Percentiles rank a stretch among this genome's conserved stretches.
Evolutionary conservation across 176 grass and related monocot genomes (phyloP).

Genomic region (Hordeum vulgare): DNA sequence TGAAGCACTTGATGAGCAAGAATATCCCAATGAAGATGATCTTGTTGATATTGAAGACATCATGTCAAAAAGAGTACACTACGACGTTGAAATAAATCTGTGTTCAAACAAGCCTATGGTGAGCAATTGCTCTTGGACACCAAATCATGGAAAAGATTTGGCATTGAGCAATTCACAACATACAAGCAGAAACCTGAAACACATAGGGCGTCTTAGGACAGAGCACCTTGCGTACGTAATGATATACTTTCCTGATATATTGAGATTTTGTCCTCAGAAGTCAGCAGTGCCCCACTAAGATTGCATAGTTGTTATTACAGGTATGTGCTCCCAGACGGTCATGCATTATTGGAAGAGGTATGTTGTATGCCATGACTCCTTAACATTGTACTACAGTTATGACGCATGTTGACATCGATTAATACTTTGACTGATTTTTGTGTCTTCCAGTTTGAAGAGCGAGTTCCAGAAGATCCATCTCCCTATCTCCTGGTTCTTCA

Average conservation of each 20-base stretch:
- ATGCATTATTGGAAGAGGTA: conserved; percentile 57
- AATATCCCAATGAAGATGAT: conserved; percentile 17
- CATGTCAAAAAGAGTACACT: conserved; percentile 9
- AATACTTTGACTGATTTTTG: not conserved
- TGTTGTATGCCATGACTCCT: conserved; percentile 16
- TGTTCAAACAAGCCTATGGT: conserved; percentile 24
- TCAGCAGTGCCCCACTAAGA: conserved; percentile 11
- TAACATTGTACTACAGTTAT: not conserved
- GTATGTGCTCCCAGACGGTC: conserved; percentile 70
- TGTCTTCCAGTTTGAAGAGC: conserved; percentile 41
- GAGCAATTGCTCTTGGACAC: conserved; percentile 27
- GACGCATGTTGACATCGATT: not conserved
- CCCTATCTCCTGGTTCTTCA: conserved; percentile 65
- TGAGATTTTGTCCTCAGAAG: conserved; percentile 9
- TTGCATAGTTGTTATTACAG: conserved; percentile 39
- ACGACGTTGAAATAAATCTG: conserved; percentile 38
- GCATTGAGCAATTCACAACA: not conserved
- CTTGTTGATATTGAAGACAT: conserved; percentile 42
- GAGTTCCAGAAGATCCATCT: conserved; percentile 55
- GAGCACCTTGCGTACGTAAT: conserved; percentile 39
- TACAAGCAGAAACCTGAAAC: conserved; percentile 25
- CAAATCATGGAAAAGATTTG: conserved; percentile 36
- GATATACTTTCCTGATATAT: conserved; percentile 1
- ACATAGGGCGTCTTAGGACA: conserved; percentile 33
- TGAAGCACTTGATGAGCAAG: conserved; percentile 10